A percentile compares a stretch with the other conserved stretches of the same genome.
Conservation (phyloP, 352 stramenopile genomes). For the Elongisporangium anandrum region DNA sequence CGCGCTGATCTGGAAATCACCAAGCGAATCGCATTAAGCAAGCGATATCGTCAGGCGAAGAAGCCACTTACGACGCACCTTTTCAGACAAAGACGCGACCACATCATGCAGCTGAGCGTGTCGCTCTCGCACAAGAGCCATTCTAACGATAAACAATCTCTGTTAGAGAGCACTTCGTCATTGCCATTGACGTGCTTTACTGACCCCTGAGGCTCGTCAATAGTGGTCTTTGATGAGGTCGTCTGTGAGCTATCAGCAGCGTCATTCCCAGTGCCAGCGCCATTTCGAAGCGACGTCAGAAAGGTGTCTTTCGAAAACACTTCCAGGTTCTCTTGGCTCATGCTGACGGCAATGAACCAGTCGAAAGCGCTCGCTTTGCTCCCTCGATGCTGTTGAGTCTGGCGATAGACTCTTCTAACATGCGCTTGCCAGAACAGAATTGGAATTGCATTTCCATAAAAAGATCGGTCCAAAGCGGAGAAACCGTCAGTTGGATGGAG, state of each 20-base stretch:
- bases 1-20: slow-evolving; percentile 57
- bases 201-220: slow-evolving; percentile 51
- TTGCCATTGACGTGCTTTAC: too few species aligned
- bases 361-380: not conserved
- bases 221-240: slow-evolving; percentile 1
- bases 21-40: too few species aligned
- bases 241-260: slow-evolving; percentile 4
- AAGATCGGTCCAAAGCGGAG: not conserved
- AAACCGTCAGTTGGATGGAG: not conserved
- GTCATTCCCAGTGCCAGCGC: slow-evolving; percentile 14
- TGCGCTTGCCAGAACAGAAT: not conserved
- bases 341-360: slow-evolving; percentile 2
- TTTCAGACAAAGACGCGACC: slow-evolving; percentile 79
- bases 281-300: slow-evolving; percentile 61
- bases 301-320: slow-evolving; percentile 84
- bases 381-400: too few species aligned
- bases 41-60: too few species aligned
- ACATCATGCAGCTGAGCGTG: slow-evolving; percentile 79
- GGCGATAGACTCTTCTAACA: too few species aligned
- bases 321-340: slow-evolving; percentile 52
- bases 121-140: slow-evolving; percentile 72
- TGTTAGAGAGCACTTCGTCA: too few species aligned
- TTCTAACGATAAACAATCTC: too few species aligned
- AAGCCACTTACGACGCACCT: slow-evolving; percentile 35
- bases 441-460: not conserved